Conservation (phyloP, 768 basidiomycete genomes). For the Zangia roseola region DNA sequence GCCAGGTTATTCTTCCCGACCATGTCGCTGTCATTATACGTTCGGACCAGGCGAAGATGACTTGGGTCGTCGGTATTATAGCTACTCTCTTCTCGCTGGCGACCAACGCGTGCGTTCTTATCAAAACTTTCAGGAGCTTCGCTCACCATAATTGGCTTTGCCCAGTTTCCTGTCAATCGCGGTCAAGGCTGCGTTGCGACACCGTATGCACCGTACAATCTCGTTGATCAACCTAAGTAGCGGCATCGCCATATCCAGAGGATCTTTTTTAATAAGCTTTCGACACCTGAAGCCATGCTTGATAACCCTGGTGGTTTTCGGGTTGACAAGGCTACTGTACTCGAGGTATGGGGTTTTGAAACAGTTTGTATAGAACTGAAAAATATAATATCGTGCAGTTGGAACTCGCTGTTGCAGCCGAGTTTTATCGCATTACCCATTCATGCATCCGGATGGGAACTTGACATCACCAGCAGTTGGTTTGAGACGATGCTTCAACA, state of each 20-base stretch:
- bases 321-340: constrained; percentile 9
- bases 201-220: no score
- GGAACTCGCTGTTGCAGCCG: constrained; percentile 13
- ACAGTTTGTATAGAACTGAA: background rate
- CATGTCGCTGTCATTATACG: no score
- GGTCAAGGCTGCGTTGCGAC: constrained; percentile 18
- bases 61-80: no score
- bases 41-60: no score
- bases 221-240: constrained; percentile 9
- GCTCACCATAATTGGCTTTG: background rate
- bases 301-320: constrained; percentile 8
- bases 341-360: constrained; percentile 8
- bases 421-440: background rate
- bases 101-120: background rate
- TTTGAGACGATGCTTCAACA: background rate
- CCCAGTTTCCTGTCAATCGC: constrained; percentile 7
- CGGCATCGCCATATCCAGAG: constrained; percentile 4
- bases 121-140: background rate
- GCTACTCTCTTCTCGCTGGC: background rate
- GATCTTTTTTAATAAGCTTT: background rate
- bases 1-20: no score
- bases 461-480: no score
- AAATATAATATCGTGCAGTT: constrained; percentile 5
- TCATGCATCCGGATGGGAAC: constrained; percentile 4
- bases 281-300: background rate